Evolutionary conservation across 2,329 filamentous ascomycete species (phyloP), one percentile per base, ranked within the genome.

Genomic region (Passalora sequoiae): DNA sequence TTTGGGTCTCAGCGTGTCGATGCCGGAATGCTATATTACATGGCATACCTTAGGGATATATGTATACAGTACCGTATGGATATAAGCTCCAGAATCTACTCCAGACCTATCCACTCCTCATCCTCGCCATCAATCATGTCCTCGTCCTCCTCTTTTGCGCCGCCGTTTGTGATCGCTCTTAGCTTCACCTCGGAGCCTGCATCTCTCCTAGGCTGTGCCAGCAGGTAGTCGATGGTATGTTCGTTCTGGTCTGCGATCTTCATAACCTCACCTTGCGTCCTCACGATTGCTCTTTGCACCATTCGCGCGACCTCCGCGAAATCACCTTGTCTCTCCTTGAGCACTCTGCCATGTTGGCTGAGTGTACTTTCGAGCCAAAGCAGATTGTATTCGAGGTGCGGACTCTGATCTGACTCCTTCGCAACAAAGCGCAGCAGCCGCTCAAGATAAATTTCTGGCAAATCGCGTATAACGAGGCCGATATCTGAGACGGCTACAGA

Each of bases 371-470:
- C 86, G 59, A 96, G 85, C 92, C 92, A 98, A 6, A 91, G 70
- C 32, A 98, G 71, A 59, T 92, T 94, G 67, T 97, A 94, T 68
- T 98, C 92, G 4, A 98, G 77, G 70, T 96, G 91, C 1, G 89
- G 91, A 2, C 84, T 89, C 61, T 91, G 82, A 58, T 97, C 91
- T 1, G 87, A 86, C 59, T 94, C 86, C 7, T 84, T 77, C 2
- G 89, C 89, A 5, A 97, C 84, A 54, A 95, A 94, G 33, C 88
- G 84, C 38, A 98, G 73, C 9, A 97, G 72, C 3, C 87, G 80
- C 20, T 85, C 80, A 4, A 98, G 81, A 65, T 98, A 98, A 20
- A 96, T 85, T 0, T 78, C 76, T 1, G 92, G 92, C 27, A 96
- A 70, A 22, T 84, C 80, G 40, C 80, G 81, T 17, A 94, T 86